Evolutionary conservation across 352 stramenopile species (phyloP), one percentile per base, ranked within the genome.

Genomic region (Phytophthora fragariaefolia): DNA sequence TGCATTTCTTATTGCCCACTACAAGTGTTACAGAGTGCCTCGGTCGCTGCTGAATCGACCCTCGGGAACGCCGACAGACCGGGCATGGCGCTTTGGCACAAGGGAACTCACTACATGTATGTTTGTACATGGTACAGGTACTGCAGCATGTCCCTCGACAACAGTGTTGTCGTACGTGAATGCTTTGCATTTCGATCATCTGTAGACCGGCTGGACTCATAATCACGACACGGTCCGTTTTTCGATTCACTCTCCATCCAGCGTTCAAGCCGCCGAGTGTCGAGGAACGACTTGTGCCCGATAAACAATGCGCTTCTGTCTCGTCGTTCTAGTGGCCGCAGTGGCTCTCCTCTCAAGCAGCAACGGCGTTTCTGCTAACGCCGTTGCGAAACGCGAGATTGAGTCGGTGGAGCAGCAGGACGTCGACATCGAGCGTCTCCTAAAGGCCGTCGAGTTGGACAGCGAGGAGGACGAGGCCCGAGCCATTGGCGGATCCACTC

Each of bases 251-350:
- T 23, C 20, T 47, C 30, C 30, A 47, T 47, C 30, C 30, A 47
- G 30, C 26, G 50, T 34, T 7, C 32, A 36, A 56, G 49, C 26
- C 15, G 10, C 10, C 6, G 9, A 4, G 45, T 9, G 8, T 9
- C 18, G 20, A 4, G 17, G 30, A 43, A 24, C 50, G 32, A 58
- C 12, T 27, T 8, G 3, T 6, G 3, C 10, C 13, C 10, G 17
- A 47, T 3, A 13, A 26, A 58, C 22, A 22, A 58, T 58, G 51
- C 51, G 51, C 32, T 58, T 58, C 23, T 58, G 23, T 8, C 47
- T 30, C 51, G 22, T 47, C 30, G 51, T 46, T 24, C 32, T 58
- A n/a, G 24, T 58, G 32, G 51, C 51, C 7, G 28, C 22, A 6
- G 51, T 48, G 3, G 32, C 51, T 10, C 32, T 58, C 15, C 7